Evolutionary conservation across 139 green algal genomes (phyloP).

Genomic region (Marvania coccoides): DNA sequence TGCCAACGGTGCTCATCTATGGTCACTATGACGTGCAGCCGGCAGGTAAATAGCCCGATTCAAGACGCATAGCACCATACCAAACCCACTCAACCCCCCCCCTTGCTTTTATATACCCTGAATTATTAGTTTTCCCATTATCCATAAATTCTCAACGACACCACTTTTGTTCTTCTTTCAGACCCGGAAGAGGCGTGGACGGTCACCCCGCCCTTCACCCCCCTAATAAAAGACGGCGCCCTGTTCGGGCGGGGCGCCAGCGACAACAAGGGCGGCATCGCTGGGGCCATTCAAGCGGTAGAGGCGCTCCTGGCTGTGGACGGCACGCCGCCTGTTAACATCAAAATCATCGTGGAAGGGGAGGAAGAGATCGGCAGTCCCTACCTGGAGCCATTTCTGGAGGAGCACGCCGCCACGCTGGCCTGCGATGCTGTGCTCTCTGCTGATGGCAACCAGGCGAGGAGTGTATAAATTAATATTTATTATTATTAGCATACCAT

Average conservation of each 20-base stretch:
- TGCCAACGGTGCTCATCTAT: conserved; percentile 64
- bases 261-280: conserved; percentile 56
- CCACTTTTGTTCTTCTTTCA: too few relatives aligned
- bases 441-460: conserved; percentile 53
- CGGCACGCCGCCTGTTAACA: conserved; percentile 37
- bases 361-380: conserved; percentile 48
- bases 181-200: conserved; percentile 53
- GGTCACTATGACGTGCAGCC: conserved; percentile 69
- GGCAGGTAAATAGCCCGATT: too few relatives aligned
- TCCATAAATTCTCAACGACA: too few relatives aligned
- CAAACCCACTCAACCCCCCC: too few relatives aligned
- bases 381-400: conserved; percentile 44
- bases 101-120: too few relatives aligned
- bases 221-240: conserved; percentile 21
- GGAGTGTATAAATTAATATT: too few relatives aligned
- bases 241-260: conserved; percentile 45
- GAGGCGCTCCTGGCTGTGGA: conserved; percentile 24
- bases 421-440: conserved; percentile 40
- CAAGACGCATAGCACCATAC: too few relatives aligned
- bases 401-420: conserved; percentile 29
- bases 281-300: conserved; percentile 20
- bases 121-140: too few relatives aligned
- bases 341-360: conserved; percentile 61
- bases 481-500: too few relatives aligned
- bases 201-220: conserved; percentile 40